Evolutionary conservation across 176 grass and related monocot species (phyloP).

Genomic region (Musa acuminata): DNA sequence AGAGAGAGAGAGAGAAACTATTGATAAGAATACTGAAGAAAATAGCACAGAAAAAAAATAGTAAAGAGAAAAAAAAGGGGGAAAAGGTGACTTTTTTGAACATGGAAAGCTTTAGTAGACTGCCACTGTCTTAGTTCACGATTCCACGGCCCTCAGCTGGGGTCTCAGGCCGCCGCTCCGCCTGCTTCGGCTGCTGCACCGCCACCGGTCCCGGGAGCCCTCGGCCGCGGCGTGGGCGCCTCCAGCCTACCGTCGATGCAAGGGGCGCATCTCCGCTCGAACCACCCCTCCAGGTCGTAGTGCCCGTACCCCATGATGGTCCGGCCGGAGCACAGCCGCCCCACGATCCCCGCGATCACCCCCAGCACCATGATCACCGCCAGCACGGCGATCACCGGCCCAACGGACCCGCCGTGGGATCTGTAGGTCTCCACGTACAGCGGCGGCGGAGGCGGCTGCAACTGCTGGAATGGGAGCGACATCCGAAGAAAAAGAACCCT

Average conservation of each 20-base stretch:
- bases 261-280: conserved; percentile 34
- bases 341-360: conserved; percentile 28
- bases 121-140: not conserved
- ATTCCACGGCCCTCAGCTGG: not conserved
- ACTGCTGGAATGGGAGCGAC: not conserved
- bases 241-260: conserved; percentile 31
- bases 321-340: conserved; percentile 30
- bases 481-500: not conserved
- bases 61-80: too few species aligned
- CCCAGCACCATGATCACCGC: conserved; percentile 28
- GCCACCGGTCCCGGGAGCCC: not conserved
- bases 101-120: conserved; percentile 1
- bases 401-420: conserved; percentile 13
- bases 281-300: conserved; percentile 35
- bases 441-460: conserved; percentile 8
- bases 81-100: not conserved
- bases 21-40: too few species aligned
- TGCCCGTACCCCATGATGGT: conserved; percentile 22
- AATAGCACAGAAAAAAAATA: too few species aligned
- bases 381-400: conserved; percentile 25
- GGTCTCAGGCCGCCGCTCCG: not conserved
- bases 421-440: not conserved
- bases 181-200: not conserved
- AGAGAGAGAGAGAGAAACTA: too few species aligned
- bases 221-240: not conserved